These are phyloP conservation scores for Suhomyces canberraensis DNA, from an alignment of 805 yeast species.

Conservation along the genomic window DNA sequence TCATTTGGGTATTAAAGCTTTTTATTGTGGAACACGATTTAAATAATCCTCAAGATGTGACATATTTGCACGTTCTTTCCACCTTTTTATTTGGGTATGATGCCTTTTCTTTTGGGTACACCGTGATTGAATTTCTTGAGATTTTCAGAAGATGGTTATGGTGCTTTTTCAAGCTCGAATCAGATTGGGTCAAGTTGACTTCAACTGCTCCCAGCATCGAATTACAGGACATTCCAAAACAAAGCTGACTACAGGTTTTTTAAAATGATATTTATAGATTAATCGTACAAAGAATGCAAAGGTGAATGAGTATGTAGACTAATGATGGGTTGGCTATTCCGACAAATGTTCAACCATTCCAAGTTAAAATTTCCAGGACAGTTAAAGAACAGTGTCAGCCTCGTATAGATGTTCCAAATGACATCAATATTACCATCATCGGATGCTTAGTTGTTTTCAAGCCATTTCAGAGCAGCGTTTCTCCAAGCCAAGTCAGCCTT, in stretches of 20 bases:
- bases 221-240: conserved; percentile 4
- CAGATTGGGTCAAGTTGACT: conserved; percentile 52
- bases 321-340: no score
- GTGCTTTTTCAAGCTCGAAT: conserved; percentile 81
- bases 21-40: conserved; percentile 31
- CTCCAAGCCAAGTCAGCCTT: conserved; percentile 49
- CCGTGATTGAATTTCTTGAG: conserved; percentile 69
- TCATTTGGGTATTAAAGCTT: conserved; percentile 68
- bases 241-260: not conserved
- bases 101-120: conserved; percentile 52
- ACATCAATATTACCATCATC: no score
- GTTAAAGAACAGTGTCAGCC: no score
- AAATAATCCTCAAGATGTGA: conserved; percentile 6
- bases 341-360: no score
- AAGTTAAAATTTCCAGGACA: no score
- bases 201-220: conserved; percentile 10
- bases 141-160: conserved; percentile 83
- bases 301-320: no score
- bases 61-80: conserved; percentile 15
- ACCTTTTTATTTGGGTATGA: conserved; percentile 38
- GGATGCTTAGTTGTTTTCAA: conserved; percentile 23
- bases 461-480: conserved; percentile 44
- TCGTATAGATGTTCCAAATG: no score
- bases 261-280: conserved; percentile 3
- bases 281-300: conserved; percentile 3